Evolutionary conservation across 2,329 filamentous ascomycete genomes (phyloP).

Genomic region (Akanthomyces lecanii): DNA sequence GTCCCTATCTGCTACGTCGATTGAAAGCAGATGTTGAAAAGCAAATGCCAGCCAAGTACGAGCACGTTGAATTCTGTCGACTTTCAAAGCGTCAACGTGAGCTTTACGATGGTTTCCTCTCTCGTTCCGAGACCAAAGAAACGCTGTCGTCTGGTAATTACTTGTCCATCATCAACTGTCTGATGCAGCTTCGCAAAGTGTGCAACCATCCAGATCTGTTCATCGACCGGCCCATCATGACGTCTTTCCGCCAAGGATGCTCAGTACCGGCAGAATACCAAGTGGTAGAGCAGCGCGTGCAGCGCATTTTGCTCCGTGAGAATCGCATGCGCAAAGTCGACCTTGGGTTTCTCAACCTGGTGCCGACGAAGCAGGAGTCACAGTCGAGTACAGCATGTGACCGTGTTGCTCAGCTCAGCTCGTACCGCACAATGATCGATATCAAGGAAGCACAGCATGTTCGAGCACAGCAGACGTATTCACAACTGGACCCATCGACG

Average conservation of each 20-base stretch:
- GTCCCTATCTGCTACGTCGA: conserved; percentile 84
- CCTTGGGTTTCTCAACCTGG: conserved; percentile 73
- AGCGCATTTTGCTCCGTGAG: conserved; percentile 58
- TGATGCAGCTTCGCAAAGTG: conserved; percentile 96
- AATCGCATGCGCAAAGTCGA: conserved; percentile 62
- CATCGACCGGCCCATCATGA: conserved; percentile 92
- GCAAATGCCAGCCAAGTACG: conserved; percentile 97
- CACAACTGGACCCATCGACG: conserved; percentile 59
- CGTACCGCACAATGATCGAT: conserved; percentile 64
- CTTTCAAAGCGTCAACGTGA: conserved; percentile 93
- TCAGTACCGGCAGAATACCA: conserved; percentile 74
- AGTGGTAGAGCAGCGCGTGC: conserved; percentile 65
- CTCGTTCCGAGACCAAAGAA: conserved; percentile 80
- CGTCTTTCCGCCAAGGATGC: conserved; percentile 85
- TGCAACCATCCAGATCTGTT: conserved; percentile 98
- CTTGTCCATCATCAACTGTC: conserved; percentile 94
- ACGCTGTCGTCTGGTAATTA: conserved; percentile 92
- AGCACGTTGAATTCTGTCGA: conserved; percentile 93
- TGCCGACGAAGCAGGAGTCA: conserved; percentile 66
- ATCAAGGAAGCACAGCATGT: conserved; percentile 67
- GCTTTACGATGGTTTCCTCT: conserved; percentile 94
- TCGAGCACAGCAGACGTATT: conserved; percentile 52
- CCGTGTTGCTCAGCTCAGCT: conserved; percentile 61
- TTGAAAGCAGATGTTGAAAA: conserved; percentile 97
- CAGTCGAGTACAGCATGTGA: conserved; percentile 53